A percentile compares a stretch with the other conserved stretches of the same genome.
These are phyloP conservation scores for Alternaria rosae DNA, from an alignment of 2,329 filamentous ascomycete genomes.

Conservation along the genomic window DNA sequence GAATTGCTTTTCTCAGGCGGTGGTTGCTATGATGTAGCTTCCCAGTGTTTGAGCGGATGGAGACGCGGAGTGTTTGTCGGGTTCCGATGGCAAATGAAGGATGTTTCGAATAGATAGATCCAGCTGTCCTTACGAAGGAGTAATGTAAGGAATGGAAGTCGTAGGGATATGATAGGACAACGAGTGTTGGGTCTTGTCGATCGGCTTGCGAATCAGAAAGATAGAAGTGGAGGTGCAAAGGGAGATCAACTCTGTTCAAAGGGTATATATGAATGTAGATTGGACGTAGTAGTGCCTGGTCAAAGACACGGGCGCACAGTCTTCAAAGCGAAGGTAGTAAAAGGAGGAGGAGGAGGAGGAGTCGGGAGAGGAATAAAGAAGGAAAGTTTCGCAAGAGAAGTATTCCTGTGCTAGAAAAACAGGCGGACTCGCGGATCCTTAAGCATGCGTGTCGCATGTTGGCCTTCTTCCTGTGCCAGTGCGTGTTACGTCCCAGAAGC, in stretches of 20 bases:
- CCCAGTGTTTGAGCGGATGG: conserved; percentile 2
- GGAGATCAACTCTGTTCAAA: conserved; percentile 18
- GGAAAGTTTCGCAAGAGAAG: conserved; percentile 5
- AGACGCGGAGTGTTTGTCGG: background rate
- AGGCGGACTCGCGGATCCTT: conserved; percentile 1
- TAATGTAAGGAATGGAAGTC: conserved; percentile 1
- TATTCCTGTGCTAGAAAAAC: background rate
- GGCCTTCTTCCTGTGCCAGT: conserved; percentile 18
- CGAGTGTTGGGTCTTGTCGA: conserved; percentile 3
- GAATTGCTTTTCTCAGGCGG: conserved; percentile 5
- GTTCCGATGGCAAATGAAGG: background rate
- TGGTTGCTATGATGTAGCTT: background rate
- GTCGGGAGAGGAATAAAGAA: conserved; percentile 10
- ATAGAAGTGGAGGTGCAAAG: conserved; percentile 12
- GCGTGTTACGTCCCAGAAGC: conserved; percentile 23
- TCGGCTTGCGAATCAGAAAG: conserved; percentile 13
- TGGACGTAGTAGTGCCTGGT: background rate
- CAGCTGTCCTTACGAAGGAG: background rate
- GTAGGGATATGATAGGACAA: background rate
- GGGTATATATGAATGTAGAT: background rate
- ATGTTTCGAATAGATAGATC: background rate
- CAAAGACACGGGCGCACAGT: conserved; percentile 1
- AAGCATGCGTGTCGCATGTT: conserved; percentile 24
- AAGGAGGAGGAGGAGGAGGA: conserved; percentile 9
- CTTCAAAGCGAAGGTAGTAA: conserved; percentile 19